These are phyloP conservation scores for Ustilago curta DNA, from an alignment of 1,284 basidiomycete genomes.

Conservation along the genomic window DNA sequence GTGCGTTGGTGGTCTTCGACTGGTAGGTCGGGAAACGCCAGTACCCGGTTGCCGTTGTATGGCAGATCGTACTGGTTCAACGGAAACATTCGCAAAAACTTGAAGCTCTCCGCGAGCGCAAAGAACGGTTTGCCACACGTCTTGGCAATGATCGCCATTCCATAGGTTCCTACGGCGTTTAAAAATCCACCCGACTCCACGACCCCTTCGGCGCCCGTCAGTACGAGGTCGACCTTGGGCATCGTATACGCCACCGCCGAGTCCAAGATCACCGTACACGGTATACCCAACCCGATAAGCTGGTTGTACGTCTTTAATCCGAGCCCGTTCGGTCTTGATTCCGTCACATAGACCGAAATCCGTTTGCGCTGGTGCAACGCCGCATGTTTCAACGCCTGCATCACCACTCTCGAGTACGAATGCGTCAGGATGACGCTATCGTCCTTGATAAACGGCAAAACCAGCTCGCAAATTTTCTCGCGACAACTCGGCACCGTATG, in stretches of 20 bases:
- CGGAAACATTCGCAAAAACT: constrained; percentile 96
- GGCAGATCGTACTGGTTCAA: constrained; percentile 96
- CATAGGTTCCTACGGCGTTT: constrained; percentile 88
- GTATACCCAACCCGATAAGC: constrained; percentile 80
- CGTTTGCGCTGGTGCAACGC: constrained; percentile 83
- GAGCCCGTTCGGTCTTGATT: constrained; percentile 86
- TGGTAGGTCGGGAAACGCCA: constrained; percentile 50
- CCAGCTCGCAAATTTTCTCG: constrained; percentile 88
- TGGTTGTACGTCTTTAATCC: constrained; percentile 61
- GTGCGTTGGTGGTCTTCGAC: constrained; percentile 3
- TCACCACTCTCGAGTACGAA: constrained; percentile 94
- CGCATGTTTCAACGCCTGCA: constrained; percentile 84
- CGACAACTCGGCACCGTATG: constrained; percentile 75
- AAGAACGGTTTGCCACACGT: constrained; percentile 95
- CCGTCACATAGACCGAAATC: constrained; percentile 96
- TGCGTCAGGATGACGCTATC: constrained; percentile 92
- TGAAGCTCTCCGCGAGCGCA: constrained; percentile 93
- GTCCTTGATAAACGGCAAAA: constrained; percentile 91
- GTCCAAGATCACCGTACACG: constrained; percentile 93
- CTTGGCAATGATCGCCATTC: constrained; percentile 95
- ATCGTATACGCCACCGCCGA: constrained; percentile 97
- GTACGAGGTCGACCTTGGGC: constrained; percentile 92
- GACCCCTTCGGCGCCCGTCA: constrained; percentile 96
- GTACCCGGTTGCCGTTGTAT: constrained; percentile 17
- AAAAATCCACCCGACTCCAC: constrained; percentile 80